Percentiles rank a stretch among this genome's conserved stretches.
Conservation (phyloP, 2,329 filamentous ascomycete genomes). For the Macrophomina phaseolina region DNA sequence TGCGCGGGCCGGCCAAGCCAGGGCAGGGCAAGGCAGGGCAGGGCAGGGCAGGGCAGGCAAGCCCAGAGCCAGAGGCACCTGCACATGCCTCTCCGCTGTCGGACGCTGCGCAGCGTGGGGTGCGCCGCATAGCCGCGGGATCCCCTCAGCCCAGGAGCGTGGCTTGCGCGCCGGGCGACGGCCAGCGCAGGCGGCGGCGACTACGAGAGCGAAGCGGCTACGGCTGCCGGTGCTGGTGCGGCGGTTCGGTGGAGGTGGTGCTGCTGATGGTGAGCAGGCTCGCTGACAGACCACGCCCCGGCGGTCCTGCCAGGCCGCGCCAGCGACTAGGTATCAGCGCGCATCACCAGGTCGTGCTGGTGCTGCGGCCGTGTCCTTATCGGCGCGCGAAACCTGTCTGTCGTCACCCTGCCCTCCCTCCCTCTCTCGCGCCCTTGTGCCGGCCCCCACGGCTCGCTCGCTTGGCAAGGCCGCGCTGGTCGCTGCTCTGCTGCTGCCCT, state of each 20-base stretch:
- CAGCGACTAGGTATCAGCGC: background rate
- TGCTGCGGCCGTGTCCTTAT: background rate
- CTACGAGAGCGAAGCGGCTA: background rate
- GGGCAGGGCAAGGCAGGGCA: slow-evolving; percentile 17
- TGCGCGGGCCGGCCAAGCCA: slow-evolving; percentile 11
- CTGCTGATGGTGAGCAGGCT: background rate
- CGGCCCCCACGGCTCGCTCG: slow-evolving; percentile 12
- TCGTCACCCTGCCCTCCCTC: no score
- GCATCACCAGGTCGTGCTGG: background rate
- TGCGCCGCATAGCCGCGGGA: slow-evolving; percentile 23
- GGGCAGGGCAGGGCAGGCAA: background rate
- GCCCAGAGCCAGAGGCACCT: background rate
- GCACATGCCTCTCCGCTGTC: slow-evolving; percentile 15
- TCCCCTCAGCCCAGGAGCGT: slow-evolving; percentile 4
- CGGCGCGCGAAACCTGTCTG: background rate
- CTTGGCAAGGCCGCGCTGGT: background rate
- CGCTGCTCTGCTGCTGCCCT: slow-evolving; percentile 1
- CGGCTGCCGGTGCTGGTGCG: background rate
- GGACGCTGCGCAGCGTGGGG: slow-evolving; percentile 10
- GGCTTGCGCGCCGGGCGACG: slow-evolving; percentile 11
- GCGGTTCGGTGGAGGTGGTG: no score
- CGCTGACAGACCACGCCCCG: background rate
- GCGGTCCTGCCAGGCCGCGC: background rate
- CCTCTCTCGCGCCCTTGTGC: background rate
- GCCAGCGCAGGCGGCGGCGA: background rate